Evolutionary conservation across 2,329 filamentous ascomycete genomes (phyloP), one percentile per base, ranked within the genome.

Genomic region (Pseudogymnoascus sp.): DNA sequence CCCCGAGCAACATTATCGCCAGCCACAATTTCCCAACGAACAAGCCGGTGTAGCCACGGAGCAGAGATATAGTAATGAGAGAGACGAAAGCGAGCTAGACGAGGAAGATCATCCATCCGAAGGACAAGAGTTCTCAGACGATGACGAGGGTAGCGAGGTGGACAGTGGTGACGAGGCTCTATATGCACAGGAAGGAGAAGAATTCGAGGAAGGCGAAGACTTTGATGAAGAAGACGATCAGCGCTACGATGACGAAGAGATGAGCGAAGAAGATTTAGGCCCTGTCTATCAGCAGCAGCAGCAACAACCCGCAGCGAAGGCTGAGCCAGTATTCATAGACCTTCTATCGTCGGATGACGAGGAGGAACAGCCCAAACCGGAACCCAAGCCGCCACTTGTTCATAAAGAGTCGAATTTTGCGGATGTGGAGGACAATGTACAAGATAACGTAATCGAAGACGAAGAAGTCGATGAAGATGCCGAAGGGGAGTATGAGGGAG

Each of bases 331-430:
- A 18, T 61, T 72, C 18, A 72, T 73, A 15, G 68, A 72, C 25
- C 62, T 73, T 18, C 62, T 73, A 9, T 72, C 70, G 18, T 72
- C 70, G n/a, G 71, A 71, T 50, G 69, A 71, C 6, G 71, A 72
- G 59, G 69, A 70, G n/a, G 65, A 57, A 50, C 25, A 53, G 25
- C n/a, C 47, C 5, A 18, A 53, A 5, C n/a, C 47, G 33, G 28
- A 12, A 12, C 25, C 25, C n/a, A 53, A 20, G 28, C 47, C 47
- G 9, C 47, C 25, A 12, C 47, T 53, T 33, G 11, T 20, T 33
- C 47, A 53, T 14, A 58, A 58, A 14, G 37, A 37, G 4, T 58
- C 20, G 4, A 39, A 33, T 25, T 37, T 58, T 25, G 57, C 37
- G 18, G 57, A 58, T 58, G 57, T 37, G 18, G 57, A 38, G 18